Base-by-base conservation (phyloP, 306 rosid genomes). In the Cucumis melo region DNA sequence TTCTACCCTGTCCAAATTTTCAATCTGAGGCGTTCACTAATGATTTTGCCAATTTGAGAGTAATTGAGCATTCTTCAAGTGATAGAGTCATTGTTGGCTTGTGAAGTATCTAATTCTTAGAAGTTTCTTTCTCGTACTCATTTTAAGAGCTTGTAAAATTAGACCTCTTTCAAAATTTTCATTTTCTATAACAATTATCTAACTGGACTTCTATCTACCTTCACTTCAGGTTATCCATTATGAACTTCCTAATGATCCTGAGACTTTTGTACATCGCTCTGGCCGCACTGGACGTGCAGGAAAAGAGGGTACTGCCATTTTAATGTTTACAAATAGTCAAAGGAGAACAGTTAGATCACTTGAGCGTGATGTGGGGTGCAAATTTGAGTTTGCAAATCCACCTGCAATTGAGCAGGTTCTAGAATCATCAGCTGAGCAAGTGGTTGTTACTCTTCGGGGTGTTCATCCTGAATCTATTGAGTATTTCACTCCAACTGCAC, bases 261-360 rank as follows among this genome's bases (percentile, higher is more conserved):
- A 95, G 85, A 95, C 99, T 63, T 95, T 95, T 66, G 98, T 95
- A 36, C 99, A 95, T 77, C 99, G 99, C 73, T 95, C 99, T 79
- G 99, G 99, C 42, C 98, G 99, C 76, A 95, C 99, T 44, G 99
- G 97, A 42, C 98, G 99, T 64, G 99, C 99, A 29, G 98, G 99
- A 78, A 95, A 95, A 82, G 84, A 80, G 80, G 99, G 99, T 79
- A 79, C 76, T 82, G 93, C 98, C 54, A 81, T 95, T 87, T 82
- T 95, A 80, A 81, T 95, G 98, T 95, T 87, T 84, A 90, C 97
- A 38, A 87, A 84, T 61, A 92, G 84, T 85, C 99, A 95, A 89
- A 92, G 93, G 86, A 90, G 99, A 88, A 95, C 98, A 32, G 92
- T 95, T 55, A 87, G 89, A 84, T 90, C 97, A 62, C 96, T 95